These are phyloP conservation scores for Dipodascopsis uninucleata DNA, from an alignment of 805 yeast genomes.

Conservation along the genomic window DNA sequence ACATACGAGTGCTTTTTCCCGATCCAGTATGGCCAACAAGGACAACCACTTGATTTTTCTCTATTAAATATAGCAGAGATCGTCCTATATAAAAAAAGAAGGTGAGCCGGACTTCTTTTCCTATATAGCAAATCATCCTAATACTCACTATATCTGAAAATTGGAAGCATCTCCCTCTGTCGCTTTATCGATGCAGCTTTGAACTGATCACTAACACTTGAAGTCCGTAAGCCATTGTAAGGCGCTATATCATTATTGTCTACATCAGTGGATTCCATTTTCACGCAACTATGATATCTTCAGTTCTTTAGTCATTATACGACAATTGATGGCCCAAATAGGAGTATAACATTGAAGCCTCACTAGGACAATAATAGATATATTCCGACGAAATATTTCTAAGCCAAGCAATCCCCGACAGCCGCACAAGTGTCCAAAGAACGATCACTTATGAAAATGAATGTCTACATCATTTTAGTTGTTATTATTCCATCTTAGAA, in stretches of 20 bases:
- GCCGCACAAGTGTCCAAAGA: too few relatives aligned
- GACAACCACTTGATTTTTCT: conserved; percentile 22
- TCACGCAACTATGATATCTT: too few relatives aligned
- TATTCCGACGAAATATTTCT: too few relatives aligned
- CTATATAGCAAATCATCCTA: neutral
- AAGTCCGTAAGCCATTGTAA: conserved; percentile 8
- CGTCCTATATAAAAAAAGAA: conserved; percentile 11
- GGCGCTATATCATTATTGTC: neutral
- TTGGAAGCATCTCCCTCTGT: conserved; percentile 23
- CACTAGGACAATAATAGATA: too few relatives aligned
- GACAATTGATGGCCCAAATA: too few relatives aligned
- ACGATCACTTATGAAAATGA: too few relatives aligned
- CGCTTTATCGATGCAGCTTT: conserved; percentile 14
- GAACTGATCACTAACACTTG: conserved; percentile 18
- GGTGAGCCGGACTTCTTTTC: neutral
- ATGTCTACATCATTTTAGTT: too few relatives aligned
- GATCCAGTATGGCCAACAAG: conserved; percentile 30
- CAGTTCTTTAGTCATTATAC: too few relatives aligned
- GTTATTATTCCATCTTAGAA: too few relatives aligned
- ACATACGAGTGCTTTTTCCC: conserved; percentile 31
- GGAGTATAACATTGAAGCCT: too few relatives aligned
- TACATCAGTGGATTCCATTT: too few relatives aligned
- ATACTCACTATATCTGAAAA: conserved; percentile 20
- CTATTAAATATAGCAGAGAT: conserved; percentile 21
- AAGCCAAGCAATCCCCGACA: too few relatives aligned